phyloP scores from a whole-genome alignment of 352 stramenopile species.

The Phytophthora agathidicida region DNA sequence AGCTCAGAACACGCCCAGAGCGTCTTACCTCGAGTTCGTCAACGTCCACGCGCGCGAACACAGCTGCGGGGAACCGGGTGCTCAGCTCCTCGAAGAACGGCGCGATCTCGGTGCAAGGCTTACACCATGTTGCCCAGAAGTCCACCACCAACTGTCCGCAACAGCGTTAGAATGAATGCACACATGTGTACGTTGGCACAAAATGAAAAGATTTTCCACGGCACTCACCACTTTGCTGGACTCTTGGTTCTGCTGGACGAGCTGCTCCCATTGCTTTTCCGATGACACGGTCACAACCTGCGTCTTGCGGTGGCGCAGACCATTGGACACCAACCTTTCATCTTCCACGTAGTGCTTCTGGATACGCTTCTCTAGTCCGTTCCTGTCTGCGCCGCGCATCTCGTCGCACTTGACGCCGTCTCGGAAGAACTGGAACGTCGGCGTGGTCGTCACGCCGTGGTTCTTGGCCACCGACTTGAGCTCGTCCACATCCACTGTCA shows the following conservation, averaged over 20 bases:
- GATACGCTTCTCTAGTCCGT: conserved; percentile 56
- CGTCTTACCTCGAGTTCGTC: conserved; percentile 73
- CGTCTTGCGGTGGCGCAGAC: conserved; percentile 68
- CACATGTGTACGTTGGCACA: too few species aligned
- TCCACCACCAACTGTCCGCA: conserved; percentile 74
- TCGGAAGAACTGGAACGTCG: conserved; percentile 96
- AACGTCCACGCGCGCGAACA: conserved; percentile 85
- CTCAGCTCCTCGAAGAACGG: conserved; percentile 83
- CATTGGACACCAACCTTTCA: conserved; percentile 8
- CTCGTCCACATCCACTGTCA: conserved; percentile 92
- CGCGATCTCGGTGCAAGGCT: conserved; percentile 79
- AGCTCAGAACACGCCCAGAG: too few species aligned
- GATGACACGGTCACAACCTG: conserved; percentile 53
- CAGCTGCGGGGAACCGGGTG: conserved; percentile 43
- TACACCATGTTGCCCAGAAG: conserved; percentile 88
- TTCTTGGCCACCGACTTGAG: conserved; percentile 48
- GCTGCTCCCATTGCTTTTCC: conserved; percentile 56
- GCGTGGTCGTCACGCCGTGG: conserved; percentile 91
- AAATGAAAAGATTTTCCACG: too few species aligned
- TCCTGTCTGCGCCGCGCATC: conserved; percentile 84
- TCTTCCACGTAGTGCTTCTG: conserved; percentile 85
- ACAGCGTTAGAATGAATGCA: conserved; percentile 3
- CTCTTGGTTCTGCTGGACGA: conserved; percentile 54
- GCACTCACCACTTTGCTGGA: conserved; percentile 50
- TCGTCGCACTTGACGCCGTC: conserved; percentile 90